phyloP scores from a whole-genome alignment of 2,329 filamentous ascomycete species.

The Aureobasidium musti region DNA sequence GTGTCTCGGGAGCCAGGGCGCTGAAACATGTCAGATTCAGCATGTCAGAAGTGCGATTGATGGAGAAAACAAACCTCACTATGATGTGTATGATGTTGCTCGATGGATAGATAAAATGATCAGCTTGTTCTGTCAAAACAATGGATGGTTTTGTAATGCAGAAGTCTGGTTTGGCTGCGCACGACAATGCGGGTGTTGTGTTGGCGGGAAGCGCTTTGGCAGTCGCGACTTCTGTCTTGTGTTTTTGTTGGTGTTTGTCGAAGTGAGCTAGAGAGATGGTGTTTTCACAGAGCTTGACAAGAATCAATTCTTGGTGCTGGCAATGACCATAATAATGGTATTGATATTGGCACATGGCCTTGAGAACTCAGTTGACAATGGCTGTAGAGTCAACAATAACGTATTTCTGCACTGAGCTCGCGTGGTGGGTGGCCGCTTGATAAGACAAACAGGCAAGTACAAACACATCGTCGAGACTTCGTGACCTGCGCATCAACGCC shows the following conservation, averaged over 20 bases:
- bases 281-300: constrained; percentile 36
- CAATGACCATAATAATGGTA: constrained; percentile 40
- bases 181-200: not conserved
- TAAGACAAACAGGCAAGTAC: constrained; percentile 15
- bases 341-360: constrained; percentile 40
- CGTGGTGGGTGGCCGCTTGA: not conserved
- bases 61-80: not conserved
- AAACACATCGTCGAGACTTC: not conserved
- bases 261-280: not conserved
- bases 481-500: not conserved
- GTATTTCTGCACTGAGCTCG: not conserved
- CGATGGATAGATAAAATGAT: constrained; percentile 2
- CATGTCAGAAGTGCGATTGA: not conserved
- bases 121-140: not conserved
- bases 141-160: not conserved
- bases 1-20: not conserved
- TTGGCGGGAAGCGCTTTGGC: constrained; percentile 16
- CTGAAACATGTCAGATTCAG: not conserved
- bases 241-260: constrained; percentile 3
- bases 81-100: constrained; percentile 2
- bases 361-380: not conserved
- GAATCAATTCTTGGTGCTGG: constrained; percentile 37
- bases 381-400: not conserved
- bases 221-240: constrained; percentile 21
- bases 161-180: not conserved